phyloP scores from a whole-genome alignment of 768 basidiomycete genomes.

The Fomitopsis serialis region DNA sequence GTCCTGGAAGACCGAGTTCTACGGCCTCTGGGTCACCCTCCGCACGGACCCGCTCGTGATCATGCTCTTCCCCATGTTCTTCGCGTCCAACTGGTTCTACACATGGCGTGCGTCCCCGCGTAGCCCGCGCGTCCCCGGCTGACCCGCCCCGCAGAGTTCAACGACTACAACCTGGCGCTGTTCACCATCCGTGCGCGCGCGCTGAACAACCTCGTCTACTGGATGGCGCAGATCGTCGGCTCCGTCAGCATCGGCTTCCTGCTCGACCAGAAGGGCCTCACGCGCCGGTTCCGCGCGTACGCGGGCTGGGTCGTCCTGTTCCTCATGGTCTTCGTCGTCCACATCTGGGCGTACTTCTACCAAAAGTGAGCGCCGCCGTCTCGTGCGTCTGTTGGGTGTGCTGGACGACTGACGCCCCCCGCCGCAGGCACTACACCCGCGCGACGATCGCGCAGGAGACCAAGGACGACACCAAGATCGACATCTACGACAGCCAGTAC shows the following conservation, averaged over 20 bases:
- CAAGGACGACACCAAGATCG: slow-evolving; percentile 36
- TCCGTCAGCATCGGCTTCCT: slow-evolving; percentile 65
- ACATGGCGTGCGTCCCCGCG: slow-evolving; percentile 60
- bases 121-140: background rate
- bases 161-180: slow-evolving; percentile 71
- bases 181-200: slow-evolving; percentile 78
- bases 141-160: slow-evolving; percentile 50
- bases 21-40: slow-evolving; percentile 62
- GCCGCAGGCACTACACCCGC: slow-evolving; percentile 52
- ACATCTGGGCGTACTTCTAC: slow-evolving; percentile 65
- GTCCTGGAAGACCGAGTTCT: slow-evolving; percentile 73
- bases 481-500: slow-evolving; percentile 53
- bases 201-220: slow-evolving; percentile 76
- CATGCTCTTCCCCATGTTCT: slow-evolving; percentile 81
- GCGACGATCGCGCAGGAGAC: slow-evolving; percentile 34
- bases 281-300: slow-evolving; percentile 68
- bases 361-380: slow-evolving; percentile 14
- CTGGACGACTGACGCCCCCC: background rate
- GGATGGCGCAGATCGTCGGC: slow-evolving; percentile 74
- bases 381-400: background rate
- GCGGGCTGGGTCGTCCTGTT: slow-evolving; percentile 61
- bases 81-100: slow-evolving; percentile 82
- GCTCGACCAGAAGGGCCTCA: slow-evolving; percentile 51
- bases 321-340: slow-evolving; percentile 59
- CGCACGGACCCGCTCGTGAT: slow-evolving; percentile 67